Base-by-base conservation (phyloP, 805 yeast genomes). In the Wickerhamiella musiphila region DNA sequence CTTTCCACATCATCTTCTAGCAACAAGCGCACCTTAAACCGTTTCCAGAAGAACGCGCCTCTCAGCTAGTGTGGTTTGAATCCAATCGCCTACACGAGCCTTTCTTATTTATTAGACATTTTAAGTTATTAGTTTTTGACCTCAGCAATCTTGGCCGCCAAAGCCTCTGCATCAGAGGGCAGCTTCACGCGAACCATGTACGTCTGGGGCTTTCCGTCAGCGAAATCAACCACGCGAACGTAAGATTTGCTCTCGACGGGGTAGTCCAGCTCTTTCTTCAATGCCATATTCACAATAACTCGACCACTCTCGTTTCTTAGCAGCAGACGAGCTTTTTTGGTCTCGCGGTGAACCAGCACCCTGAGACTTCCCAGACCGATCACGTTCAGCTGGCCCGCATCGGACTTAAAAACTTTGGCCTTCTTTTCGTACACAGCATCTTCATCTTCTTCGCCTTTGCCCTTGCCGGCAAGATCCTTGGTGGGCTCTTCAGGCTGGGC, bases 381-480 rank as follows among this genome's bases (percentile, higher is more conserved):
- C 23, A 48, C 44, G 10, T 46, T 44, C 35, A 41, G 45, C 28
- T 54, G 49, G 28, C 67, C 67, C 28, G 68, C 63, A 29, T 68
- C 66, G 30, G 67, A 68, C 35, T 71, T 60, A 67, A 71, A 70
- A 28, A 82, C 58, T 47, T 82, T 82, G 4, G 86, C 66, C 46
- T 78, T 66, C 45, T 78, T 73, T 27, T 73, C 66, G 43, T 66
- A 78, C 17, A 68, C 46, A 1, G 63, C 49, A 2, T 62, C 69
- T 56, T 86, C 95, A 33, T 69, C 65, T 54, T 83, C 94, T 56
- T 86, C 95, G 13, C 94, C 95, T 6, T 86, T 78, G 9, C 65
- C 67, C 43, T 65, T 60, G 12, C 60, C 66, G 9, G 72, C 61
- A 34, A 73, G 62, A 29, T 69, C 65, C 14, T 59, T 16, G 38